Evolutionary conservation across 1,139 yeast genomes (phyloP), one percentile per base, ranked within the genome.

Genomic region (Suzukiozyma palmioleophila): DNA sequence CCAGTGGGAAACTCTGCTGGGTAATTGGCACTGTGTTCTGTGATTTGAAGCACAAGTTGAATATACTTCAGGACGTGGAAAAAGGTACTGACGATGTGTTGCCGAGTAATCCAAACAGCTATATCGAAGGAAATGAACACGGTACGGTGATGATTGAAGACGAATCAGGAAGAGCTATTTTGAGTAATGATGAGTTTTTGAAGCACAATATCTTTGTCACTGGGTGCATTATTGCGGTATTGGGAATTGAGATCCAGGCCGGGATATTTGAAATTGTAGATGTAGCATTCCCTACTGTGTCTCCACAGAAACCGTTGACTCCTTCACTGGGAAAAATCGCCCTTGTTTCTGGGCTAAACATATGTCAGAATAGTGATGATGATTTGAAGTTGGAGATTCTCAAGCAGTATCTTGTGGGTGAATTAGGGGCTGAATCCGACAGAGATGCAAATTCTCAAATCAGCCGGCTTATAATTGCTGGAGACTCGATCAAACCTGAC

Each of bases 191-290:
- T 27, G 68, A 74, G 14, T 64, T 81, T 37, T 66, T 72, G 42
- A 46, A 51, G 42, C 51, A 64, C 49, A 50, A 77, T 58, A 60
- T 74, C 3, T 66, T 92, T 28, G 95, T 90, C 0, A 90, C 97
- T 0, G 99, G 99, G 2, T 76, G 83, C 16, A 83, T 90, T 1
- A 78, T 89, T 10, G 97, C 92, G 0, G 76, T 89, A 0, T 60
- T 90, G 15, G 99, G 99, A 0, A 79, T 86, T 62, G 97, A 90
- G 56, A 73, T 84, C 9, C 79, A 78, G 35, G 81, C 90, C 0
- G 98, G 97, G 2, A 72, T 84, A 8, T 90, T 94, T 59, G 88
- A 85, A 46, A 87, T 88, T 2, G 75, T 87, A 51, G 97, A 90
- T 54, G 70, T 90, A 4, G 76, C 75, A 3, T 84, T 79, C 49